Conservation (phyloP, 2,329 filamentous ascomycete genomes). For the Microsporum ferrugineum region DNA sequence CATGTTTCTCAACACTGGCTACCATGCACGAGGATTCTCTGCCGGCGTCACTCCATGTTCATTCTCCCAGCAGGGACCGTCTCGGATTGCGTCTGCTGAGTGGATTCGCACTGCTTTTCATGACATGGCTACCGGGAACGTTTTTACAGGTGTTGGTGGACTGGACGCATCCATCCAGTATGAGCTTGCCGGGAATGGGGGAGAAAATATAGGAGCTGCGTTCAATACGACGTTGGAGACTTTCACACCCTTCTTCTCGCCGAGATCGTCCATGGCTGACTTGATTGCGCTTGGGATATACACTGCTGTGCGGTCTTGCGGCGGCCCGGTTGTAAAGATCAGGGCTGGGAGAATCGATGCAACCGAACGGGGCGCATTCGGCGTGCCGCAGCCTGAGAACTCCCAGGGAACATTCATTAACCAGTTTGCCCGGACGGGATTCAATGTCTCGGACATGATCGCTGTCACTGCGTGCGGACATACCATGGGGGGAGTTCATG, state of each 20-base stretch:
- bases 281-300: slow-evolving; percentile 11
- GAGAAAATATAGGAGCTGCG: slow-evolving; percentile 10
- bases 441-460: slow-evolving; percentile 11
- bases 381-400: slow-evolving; percentile 11
- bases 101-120: slow-evolving; percentile 13
- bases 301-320: slow-evolving; percentile 11
- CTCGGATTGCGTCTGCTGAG: slow-evolving; percentile 10
- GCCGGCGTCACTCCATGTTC: slow-evolving; percentile 11
- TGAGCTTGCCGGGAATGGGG: slow-evolving; percentile 11
- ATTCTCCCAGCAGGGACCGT: slow-evolving; percentile 7
- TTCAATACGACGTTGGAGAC: slow-evolving; percentile 11
- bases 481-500: slow-evolving; percentile 11
- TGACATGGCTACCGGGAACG: slow-evolving; percentile 10
- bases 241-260: slow-evolving; percentile 9
- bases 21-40: slow-evolving; percentile 10
- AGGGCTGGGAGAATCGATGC: slow-evolving; percentile 10
- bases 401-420: slow-evolving; percentile 12
- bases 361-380: slow-evolving; percentile 7
- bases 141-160: slow-evolving; percentile 10
- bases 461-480: slow-evolving; percentile 11
- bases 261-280: slow-evolving; percentile 11
- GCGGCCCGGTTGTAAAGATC: slow-evolving; percentile 10
- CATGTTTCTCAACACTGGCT: slow-evolving; percentile 12
- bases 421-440: slow-evolving; percentile 11
- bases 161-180: slow-evolving; percentile 12